Conservation (phyloP, 495 filamentous ascomycete species). For the Ascobolus immersus region DNA sequence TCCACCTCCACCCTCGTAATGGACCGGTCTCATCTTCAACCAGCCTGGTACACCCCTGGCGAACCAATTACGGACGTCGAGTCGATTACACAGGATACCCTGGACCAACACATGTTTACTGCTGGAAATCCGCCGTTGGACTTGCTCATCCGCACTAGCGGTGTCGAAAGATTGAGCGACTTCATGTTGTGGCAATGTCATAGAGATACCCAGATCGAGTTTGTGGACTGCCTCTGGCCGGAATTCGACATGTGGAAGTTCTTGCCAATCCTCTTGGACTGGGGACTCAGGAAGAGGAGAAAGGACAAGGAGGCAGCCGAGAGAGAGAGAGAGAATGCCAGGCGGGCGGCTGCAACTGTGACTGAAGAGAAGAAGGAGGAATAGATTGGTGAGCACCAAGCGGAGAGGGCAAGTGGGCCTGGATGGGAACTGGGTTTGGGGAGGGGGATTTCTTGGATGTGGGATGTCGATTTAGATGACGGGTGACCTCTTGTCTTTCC, state of each 20-base stretch:
- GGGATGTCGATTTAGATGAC: no score
- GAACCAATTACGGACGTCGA: conserved; percentile 42
- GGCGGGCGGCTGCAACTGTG: no score
- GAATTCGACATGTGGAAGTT: conserved; percentile 92
- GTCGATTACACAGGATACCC: conserved; percentile 52
- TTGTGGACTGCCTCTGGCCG: conserved; percentile 80
- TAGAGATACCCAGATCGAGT: conserved; percentile 70
- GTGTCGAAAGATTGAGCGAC: conserved; percentile 73
- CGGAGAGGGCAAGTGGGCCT: no score
- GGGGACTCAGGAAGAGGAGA: conserved; percentile 58
- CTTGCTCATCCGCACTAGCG: conserved; percentile 68
- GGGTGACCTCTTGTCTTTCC: no score
- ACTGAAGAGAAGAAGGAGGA: no score
- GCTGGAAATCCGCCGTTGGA: conserved; percentile 65
- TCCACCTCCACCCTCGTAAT: conserved; percentile 7
- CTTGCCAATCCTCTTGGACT: conserved; percentile 69
- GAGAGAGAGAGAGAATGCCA: no score
- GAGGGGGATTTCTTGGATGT: no score
- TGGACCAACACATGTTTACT: conserved; percentile 64
- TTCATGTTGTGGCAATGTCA: conserved; percentile 99
- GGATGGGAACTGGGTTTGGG: no score
- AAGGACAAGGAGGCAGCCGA: conserved; percentile 4
- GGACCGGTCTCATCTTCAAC: conserved; percentile 2
- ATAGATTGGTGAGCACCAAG: no score
- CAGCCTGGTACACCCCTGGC: conserved; percentile 11